Evolutionary conservation across 2,329 filamentous ascomycete species (phyloP), one percentile per base, ranked within the genome.

Genomic region (Trichoderma atrobrunneum): DNA sequence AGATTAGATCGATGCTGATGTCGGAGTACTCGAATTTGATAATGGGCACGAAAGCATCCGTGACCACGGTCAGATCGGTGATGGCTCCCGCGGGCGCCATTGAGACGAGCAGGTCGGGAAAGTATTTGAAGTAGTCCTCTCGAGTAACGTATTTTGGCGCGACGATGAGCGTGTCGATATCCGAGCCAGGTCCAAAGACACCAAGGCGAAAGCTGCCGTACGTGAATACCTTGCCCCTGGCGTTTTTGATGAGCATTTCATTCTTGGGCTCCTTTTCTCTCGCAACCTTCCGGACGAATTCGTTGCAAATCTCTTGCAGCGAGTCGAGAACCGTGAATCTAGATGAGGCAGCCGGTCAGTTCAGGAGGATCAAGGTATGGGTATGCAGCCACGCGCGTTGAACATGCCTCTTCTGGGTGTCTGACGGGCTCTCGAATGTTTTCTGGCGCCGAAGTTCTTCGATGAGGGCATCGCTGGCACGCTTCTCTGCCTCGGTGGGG

Each of bases 161-260:
- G 65, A 98, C 92, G 72, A 98, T 91, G 66, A 99, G 89, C 2
- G 96, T 98, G 84, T 99, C 96, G 77, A 99, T 98, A 89, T 99
- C 96, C 61, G 96, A 98, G 65, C 94, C 94, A 59, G 96, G 96
- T 7, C 95, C 95, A 81, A 93, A 97, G 28, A 98, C 96, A 73
- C 96, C 96, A 14, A 99, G 87, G 51, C 95, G 92, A 82, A 95
- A 99, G 82, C 96, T 98, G 75, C 96, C 96, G 81, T 96, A 99
- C 1, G 95, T 97, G 81, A 97, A 97, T 76, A 99, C 91, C 84
- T 95, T 96, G 75, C 95, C 96, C 68, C 95, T 93, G 7, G 95
- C 93, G 78, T 92, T 91, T 76, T 95, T 93, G 60, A 96, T 88
- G 60, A 96, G 88, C 36, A 91, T 90, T 57, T 93, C 89, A 60